Evolutionary conservation across 2,329 filamentous ascomycete species (phyloP).

Genomic region (Stenocarpella maydis): DNA sequence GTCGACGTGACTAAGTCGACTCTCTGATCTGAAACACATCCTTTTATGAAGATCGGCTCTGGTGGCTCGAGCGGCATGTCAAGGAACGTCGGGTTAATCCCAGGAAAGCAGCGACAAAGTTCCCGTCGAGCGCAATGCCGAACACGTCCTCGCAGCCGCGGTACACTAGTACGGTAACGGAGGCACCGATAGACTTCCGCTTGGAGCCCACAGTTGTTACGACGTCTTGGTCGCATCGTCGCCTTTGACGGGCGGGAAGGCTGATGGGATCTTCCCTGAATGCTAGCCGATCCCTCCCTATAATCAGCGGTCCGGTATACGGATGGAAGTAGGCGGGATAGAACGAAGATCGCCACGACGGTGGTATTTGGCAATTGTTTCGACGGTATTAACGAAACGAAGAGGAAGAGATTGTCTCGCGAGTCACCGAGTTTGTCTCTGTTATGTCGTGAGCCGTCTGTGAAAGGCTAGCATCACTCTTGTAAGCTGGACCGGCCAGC

Average conservation of each 20-base stretch:
- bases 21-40: slow-evolving; percentile 33
- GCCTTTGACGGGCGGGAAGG: slow-evolving; percentile 32
- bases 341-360: slow-evolving; percentile 13
- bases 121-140: slow-evolving; percentile 22
- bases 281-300: slow-evolving; percentile 26
- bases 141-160: slow-evolving; percentile 16
- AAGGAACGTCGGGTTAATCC: slow-evolving; percentile 22
- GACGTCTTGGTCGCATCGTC: slow-evolving; percentile 23
- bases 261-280: slow-evolving; percentile 34
- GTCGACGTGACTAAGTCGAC: slow-evolving; percentile 29
- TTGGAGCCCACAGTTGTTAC: slow-evolving; percentile 12
- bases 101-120: slow-evolving; percentile 7
- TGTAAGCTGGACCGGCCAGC: not conserved
- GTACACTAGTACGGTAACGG: not conserved
- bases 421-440: slow-evolving; percentile 1
- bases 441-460: not conserved
- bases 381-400: slow-evolving; percentile 20
- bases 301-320: slow-evolving; percentile 13
- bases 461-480: not conserved
- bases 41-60: slow-evolving; percentile 34
- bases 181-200: slow-evolving; percentile 13
- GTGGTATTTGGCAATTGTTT: slow-evolving; percentile 14
- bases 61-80: slow-evolving; percentile 17
- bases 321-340: slow-evolving; percentile 8
- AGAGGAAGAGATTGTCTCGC: slow-evolving; percentile 20